Evolutionary conservation across 129 eudicot species (phyloP), one percentile per base, ranked within the genome.

Genomic region (Flaveria trinervia): DNA sequence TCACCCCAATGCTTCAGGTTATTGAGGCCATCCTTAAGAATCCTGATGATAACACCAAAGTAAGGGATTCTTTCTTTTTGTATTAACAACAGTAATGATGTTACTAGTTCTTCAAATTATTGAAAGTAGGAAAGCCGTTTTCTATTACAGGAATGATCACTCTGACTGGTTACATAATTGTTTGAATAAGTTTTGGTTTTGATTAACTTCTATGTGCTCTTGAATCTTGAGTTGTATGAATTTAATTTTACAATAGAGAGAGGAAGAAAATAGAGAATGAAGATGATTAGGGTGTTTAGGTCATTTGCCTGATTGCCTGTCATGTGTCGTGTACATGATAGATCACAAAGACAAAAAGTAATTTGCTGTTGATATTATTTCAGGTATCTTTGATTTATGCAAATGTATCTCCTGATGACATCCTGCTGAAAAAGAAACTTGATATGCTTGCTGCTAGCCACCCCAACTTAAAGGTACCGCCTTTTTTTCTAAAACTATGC

Each of bases 1-100:
- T 95, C 71, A 91, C 99, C 71, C 99, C 99, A 45, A 95, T 95
- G 99, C 97, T 95, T 76, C 98, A 95, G 85, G 80, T 95, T 45
- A 88, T 95, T 51, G 96, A 95, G 79, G 94, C 93, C 59, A 88
- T 95, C 56, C 89, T 95, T 17, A 95, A 82, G 85, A 95, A 91
- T 84, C 94, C 99, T 26, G 99, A 95, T 75, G 99, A 91, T 79
- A 88, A 80, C 74, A 95, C 99, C 49, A 89, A 95, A 94, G 99
- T 93, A 61, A 74, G 80, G 30, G 57, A 45, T 15, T 59, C 51
- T 48, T 30, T 45, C n/a, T 57, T 50, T 20, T 56, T 65, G 45
- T 60, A 65, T 65, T 71, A 71, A 15, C 62, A 50, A 44, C 43
- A 49, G n/a, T 44, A 46, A 45, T 23, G 2, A 69, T 15, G 14